phyloP scores from a whole-genome alignment of 805 yeast species.

The Wilhelminamyces savonicus region DNA sequence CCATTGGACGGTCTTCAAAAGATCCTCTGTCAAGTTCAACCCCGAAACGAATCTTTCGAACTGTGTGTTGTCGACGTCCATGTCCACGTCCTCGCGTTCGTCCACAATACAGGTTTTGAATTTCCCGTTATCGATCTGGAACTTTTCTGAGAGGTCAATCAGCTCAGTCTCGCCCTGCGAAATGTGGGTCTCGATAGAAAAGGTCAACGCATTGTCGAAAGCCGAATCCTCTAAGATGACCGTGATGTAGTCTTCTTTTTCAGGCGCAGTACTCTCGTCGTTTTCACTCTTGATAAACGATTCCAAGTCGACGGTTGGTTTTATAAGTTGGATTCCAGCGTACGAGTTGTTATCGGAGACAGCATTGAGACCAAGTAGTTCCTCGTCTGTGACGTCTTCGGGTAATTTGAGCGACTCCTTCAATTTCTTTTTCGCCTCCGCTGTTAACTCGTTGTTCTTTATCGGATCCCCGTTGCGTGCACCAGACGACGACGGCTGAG shows the following conservation, averaged over 20 bases:
- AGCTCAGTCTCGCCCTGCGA: slow-evolving; percentile 8
- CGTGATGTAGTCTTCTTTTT: slow-evolving; percentile 4
- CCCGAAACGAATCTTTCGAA: slow-evolving; percentile 15
- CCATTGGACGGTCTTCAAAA: slow-evolving; percentile 8
- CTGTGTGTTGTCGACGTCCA: slow-evolving; percentile 13
- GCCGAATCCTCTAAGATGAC: slow-evolving; percentile 17
- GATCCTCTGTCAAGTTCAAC: slow-evolving; percentile 27
- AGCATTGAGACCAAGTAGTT: slow-evolving; percentile 28
- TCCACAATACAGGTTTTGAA: slow-evolving; percentile 19
- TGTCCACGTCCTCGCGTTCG: slow-evolving; percentile 11
- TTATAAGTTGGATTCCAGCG: slow-evolving; percentile 9
- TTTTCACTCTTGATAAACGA: slow-evolving; percentile 19
- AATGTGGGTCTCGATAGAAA: slow-evolving; percentile 13
- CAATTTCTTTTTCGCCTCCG: slow-evolving; percentile 22
- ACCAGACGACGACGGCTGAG: background rate
- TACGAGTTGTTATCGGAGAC: slow-evolving; percentile 17
- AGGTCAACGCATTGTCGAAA: slow-evolving; percentile 14
- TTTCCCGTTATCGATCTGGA: too few relatives aligned
- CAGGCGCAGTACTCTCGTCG: slow-evolving; percentile 3
- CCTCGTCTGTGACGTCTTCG: slow-evolving; percentile 33
- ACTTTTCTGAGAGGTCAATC: slow-evolving; percentile 1
- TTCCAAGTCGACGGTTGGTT: slow-evolving; percentile 14
- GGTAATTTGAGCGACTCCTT: slow-evolving; percentile 29
- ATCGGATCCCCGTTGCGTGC: too few relatives aligned
- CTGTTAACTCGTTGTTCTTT: slow-evolving; percentile 9